Conservation (phyloP, 345 rosid genomes). For the Syzygium aqueum region DNA sequence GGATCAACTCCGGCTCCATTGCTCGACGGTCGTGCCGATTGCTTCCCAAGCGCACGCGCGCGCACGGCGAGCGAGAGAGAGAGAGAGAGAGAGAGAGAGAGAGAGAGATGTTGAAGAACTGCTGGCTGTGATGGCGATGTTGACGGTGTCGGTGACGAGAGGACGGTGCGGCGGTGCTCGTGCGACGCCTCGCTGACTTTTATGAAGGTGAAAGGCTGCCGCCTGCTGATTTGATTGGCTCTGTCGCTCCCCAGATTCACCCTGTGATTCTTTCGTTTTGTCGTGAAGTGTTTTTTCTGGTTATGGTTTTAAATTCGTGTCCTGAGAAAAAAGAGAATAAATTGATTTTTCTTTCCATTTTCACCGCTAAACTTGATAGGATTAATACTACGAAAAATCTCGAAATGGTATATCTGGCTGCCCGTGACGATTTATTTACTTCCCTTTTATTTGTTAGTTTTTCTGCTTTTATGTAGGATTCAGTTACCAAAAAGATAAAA, state of each 20-base stretch:
- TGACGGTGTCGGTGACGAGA: neutral
- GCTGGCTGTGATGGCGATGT: neutral
- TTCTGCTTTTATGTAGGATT: neutral
- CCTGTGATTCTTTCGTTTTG: neutral
- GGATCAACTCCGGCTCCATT: slow-evolving; percentile 42
- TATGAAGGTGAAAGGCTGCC: neutral
- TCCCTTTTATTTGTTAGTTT: neutral
- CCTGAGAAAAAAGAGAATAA: neutral
- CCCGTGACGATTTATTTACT: too few species aligned
- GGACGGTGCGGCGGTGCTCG: neutral
- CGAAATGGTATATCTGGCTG: too few species aligned
- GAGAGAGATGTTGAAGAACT: neutral
- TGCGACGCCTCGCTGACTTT: neutral
- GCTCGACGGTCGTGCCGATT: neutral
- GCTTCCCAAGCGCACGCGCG: neutral
- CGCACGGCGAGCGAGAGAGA: neutral
- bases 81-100: neutral
- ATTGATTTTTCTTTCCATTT: too few species aligned
- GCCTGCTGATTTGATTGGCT: neutral
- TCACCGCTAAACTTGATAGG: too few species aligned
- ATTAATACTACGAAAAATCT: too few species aligned
- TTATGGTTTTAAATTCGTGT: neutral
- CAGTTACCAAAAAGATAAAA: too few species aligned
- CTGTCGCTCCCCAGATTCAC: neutral
- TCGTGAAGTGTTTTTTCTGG: neutral